Percentiles rank a stretch among this genome's conserved stretches.
Evolutionary conservation across 2,329 filamentous ascomycete genomes (phyloP).

Genomic region (Apiospora saccharicola): DNA sequence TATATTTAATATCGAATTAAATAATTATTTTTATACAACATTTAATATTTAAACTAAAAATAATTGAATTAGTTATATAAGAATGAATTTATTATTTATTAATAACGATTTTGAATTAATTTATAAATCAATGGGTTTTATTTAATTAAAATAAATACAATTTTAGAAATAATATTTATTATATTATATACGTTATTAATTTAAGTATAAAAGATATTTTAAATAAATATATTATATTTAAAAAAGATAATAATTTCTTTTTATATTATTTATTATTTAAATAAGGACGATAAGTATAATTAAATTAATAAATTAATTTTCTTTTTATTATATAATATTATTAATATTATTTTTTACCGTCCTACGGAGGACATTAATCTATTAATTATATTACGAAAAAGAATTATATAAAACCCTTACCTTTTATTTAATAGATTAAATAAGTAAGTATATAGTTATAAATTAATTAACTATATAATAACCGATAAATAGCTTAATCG

Average conservation of each 20-base stretch:
- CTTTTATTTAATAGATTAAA: too few species aligned
- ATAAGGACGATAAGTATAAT: not conserved
- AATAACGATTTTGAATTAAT: slow-evolving; percentile 37
- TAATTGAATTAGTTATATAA: slow-evolving; percentile 31
- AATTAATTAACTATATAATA: too few species aligned
- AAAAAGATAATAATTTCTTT: not conserved
- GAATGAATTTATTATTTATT: not conserved
- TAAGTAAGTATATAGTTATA: too few species aligned
- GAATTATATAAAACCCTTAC: too few species aligned
- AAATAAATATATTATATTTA: not conserved
- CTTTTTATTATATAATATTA: not conserved
- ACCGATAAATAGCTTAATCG: too few species aligned
- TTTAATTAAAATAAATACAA: not conserved
- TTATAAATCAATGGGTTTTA: slow-evolving; percentile 29
- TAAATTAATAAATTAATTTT: not conserved
- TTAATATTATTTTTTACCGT: not conserved
- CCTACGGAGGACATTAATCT: too few species aligned
- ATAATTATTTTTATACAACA: not conserved
- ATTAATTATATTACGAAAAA: too few species aligned
- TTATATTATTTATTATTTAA: not conserved
- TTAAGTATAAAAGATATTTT: not conserved
- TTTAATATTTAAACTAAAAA: not conserved
- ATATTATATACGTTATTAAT: not conserved
- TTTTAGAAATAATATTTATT: not conserved
- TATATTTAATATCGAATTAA: not conserved